Evolutionary conservation across 768 basidiomycete species (phyloP), one percentile per base, ranked within the genome.

Genomic region (Boletus patriciae): DNA sequence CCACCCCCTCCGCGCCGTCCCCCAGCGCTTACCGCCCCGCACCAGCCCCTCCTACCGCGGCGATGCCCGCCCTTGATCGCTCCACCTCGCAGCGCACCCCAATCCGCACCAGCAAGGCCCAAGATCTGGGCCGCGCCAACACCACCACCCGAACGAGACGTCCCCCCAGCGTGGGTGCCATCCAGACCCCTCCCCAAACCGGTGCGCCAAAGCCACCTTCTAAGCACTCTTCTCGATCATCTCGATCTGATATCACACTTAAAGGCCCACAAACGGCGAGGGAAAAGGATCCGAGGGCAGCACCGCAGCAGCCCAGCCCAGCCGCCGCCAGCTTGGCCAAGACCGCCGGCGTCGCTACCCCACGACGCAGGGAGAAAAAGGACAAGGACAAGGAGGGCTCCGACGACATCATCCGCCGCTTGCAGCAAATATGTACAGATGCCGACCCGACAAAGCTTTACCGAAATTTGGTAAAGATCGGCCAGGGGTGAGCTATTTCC

Each of bases 381-480:
- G 84, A 86, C 49, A 80, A 79, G 54, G 90, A 91, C 69, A 86
- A 87, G 72, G 83, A 80, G 31, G 87, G 86, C 64, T 87, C 92
- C 46, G 88, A 89, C 61, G 95, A 98, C 66, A 94, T 98, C 58
- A 88, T 98, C 59, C 88, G 86, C 64, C 85, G 94, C 18, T 73
- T 99, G 63, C 88, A 92, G 69, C 87, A 88, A 66, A 98, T 99
- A 66, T 99, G 97, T 68, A 96, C 96, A 3, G 94, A 97, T 69
- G 95, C 94, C 6, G 97, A 99, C 73, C 97, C 97, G 29, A 98
- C 95, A 36, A 85, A 85, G 72, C 76, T 98, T 36, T 98, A 98
- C 68, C 81, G 95, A 55, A 94, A 84, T 67, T 80, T 98, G 42
- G 87, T 92, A 74, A 98, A 98, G 83, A 97, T 98, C 68, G 97